phyloP scores from a whole-genome alignment of 2,329 filamentous ascomycete genomes.

The Leptographium lundbergii region DNA sequence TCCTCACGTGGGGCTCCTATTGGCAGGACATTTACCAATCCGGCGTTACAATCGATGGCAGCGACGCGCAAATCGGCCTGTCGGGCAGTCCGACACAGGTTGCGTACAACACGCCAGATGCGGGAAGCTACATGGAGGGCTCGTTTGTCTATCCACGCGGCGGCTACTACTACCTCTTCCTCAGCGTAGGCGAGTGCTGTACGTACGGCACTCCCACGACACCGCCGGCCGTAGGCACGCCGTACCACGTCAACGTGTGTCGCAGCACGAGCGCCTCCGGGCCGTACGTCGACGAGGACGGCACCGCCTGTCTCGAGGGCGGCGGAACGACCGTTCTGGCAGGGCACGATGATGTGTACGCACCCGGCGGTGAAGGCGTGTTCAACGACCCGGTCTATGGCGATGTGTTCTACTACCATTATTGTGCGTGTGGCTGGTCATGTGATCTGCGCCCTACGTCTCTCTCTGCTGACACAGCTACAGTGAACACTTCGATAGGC shows the following conservation, averaged over 20 bases:
- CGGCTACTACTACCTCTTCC: slow-evolving; percentile 53
- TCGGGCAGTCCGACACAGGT: slow-evolving; percentile 2
- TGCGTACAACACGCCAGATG: slow-evolving; percentile 5
- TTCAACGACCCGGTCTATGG: slow-evolving; percentile 30
- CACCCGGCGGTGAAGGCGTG: slow-evolving; percentile 50
- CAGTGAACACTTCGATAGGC: background rate
- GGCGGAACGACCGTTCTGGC: slow-evolving; percentile 47
- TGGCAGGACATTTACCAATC: slow-evolving; percentile 46
- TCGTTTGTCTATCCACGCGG: slow-evolving; percentile 41
- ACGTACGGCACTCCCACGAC: background rate
- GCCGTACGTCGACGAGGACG: slow-evolving; percentile 43
- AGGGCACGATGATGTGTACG: slow-evolving; percentile 45
- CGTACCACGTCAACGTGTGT: slow-evolving; percentile 56
- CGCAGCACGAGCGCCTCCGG: slow-evolving; percentile 38
- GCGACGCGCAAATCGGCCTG: slow-evolving; percentile 9
- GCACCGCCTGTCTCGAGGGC: slow-evolving; percentile 36
- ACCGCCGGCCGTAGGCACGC: slow-evolving; percentile 18
- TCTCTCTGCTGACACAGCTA: background rate
- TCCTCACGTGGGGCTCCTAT: slow-evolving; percentile 34
- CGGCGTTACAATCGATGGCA: slow-evolving; percentile 35
- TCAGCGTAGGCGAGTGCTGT: slow-evolving; percentile 35
- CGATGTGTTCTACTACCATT: slow-evolving; percentile 49
- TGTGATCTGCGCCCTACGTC: no score
- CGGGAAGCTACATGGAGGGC: slow-evolving; percentile 35
- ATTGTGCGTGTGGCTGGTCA: slow-evolving; percentile 27